Conservation (phyloP, 2,329 filamentous ascomycete genomes). For the Talaromyces funiculosus region DNA sequence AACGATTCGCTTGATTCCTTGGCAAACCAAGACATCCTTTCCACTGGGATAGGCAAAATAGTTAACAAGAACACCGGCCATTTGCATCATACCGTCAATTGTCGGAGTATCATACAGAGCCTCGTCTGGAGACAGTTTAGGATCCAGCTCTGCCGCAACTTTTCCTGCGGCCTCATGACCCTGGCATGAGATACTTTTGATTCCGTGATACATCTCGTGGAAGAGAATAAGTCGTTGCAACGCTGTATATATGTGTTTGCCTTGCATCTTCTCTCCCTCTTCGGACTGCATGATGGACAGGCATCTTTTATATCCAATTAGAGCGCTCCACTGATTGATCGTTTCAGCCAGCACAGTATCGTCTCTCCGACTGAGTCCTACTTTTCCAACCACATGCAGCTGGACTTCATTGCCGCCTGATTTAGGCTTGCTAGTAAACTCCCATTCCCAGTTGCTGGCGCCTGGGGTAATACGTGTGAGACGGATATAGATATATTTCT, state of each 20-base stretch:
- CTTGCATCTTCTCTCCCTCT: conserved; percentile 11
- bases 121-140: conserved; percentile 3
- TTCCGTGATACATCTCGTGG: conserved; percentile 15
- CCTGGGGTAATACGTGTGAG: conserved; percentile 2
- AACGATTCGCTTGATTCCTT: conserved; percentile 2
- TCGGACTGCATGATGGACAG: conserved; percentile 4
- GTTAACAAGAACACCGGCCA: conserved; percentile 28
- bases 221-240: conserved; percentile 7
- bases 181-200: conserved; percentile 17
- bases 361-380: conserved; percentile 1
- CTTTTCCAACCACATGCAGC: conserved; percentile 5
- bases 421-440: conserved; percentile 8
- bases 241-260: conserved; percentile 9
- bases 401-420: background rate
- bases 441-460: background rate
- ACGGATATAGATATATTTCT: conserved; percentile 9
- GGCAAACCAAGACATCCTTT: conserved; percentile 6
- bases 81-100: conserved; percentile 27
- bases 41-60: conserved; percentile 17
- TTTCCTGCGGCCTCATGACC: conserved; percentile 18
- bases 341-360: conserved; percentile 9
- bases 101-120: conserved; percentile 20
- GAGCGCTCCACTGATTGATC: conserved; percentile 8
- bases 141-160: conserved; percentile 9
- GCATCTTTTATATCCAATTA: conserved; percentile 9